Base-by-base conservation (phyloP, 2,329 filamentous ascomycete species). In the Diaporthe ilicicola region DNA sequence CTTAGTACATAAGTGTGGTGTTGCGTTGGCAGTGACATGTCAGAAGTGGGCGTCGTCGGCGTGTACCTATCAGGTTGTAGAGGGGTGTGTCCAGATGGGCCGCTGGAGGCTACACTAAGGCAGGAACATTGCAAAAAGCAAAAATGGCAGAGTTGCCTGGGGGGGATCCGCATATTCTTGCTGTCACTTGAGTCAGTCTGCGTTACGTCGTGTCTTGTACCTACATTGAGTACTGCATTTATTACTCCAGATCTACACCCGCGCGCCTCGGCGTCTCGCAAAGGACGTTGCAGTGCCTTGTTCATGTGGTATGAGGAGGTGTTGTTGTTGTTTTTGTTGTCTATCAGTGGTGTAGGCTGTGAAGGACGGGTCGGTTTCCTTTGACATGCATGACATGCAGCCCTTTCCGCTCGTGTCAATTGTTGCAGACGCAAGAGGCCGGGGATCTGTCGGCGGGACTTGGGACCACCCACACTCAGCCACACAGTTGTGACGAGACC, bases 121-220 rank as follows among this genome's bases (percentile, higher is more conserved):
- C 59, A 64, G 59, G 59, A 64, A 64, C 59, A 37, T 64, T 64
- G 59, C 19, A 29, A 64, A 50, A 61, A 37, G 59, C 59, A 64
- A 64, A 64, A 64, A 37, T 44, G 7, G 44, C 34, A 50, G 44
- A 64, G 50, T 44, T 34, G 59, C 44, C 50, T 50, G 59, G 29
- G 54, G 29, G 54, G 37, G 59, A 48, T n/a, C 42, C 42, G 59
- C 42, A 61, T 27, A 5, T 13, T 46, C 6, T 13, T 50, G 7
- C 44, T 50, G 59, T 37, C 59, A 64, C 54, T 50, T 13, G 59
- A 48, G 59, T 48, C 59, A 37, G 29, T 24, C 13, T n/a, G n/a
- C n/a, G n/a, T n/a, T n/a, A 12, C n/a, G 56, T 24, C 24, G n/a
- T n/a, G n/a, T 17, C 17, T 48, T 48, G 19, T 50, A 50, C 22